A percentile compares a stretch with the other conserved stretches of the same genome.
Conservation (phyloP, 192 early-diverging fungal genomes). For the Coemansia sp. region DNA sequence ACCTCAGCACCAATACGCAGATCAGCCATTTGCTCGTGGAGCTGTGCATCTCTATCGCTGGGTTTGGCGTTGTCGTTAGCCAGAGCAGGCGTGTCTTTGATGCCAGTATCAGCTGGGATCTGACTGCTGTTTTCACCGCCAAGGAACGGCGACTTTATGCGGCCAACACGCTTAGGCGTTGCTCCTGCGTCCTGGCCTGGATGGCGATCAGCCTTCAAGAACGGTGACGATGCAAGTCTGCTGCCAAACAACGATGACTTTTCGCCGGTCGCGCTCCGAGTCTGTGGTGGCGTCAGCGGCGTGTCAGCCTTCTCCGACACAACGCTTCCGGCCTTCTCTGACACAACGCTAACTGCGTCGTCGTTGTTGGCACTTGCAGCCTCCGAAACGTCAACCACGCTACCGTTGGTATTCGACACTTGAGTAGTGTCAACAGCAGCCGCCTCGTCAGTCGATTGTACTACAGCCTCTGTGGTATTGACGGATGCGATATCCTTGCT, state of each 20-base stretch:
- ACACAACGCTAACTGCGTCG: not conserved
- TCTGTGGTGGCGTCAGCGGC: slow-evolving; percentile 17
- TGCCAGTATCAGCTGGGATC: not conserved
- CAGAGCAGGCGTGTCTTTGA: slow-evolving; percentile 1
- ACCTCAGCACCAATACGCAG: slow-evolving; percentile 10
- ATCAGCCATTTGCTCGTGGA: slow-evolving; percentile 17
- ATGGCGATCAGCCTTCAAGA: slow-evolving; percentile 48
- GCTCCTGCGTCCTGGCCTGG: slow-evolving; percentile 12
- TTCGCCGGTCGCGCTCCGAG: slow-evolving; percentile 15
- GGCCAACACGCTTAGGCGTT: slow-evolving; percentile 27
- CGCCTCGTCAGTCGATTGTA: too few relatives aligned
- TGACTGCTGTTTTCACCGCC: slow-evolving; percentile 7
- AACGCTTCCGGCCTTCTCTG: slow-evolving; percentile 5
- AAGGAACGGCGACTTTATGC: slow-evolving; percentile 51
- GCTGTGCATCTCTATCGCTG: slow-evolving; percentile 2
- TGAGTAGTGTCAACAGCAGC: too few relatives aligned
- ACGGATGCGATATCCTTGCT: too few relatives aligned
- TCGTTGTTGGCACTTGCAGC: not conserved
- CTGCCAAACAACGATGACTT: slow-evolving; percentile 32
- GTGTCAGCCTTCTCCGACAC: slow-evolving; percentile 9
- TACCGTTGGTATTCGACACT: not conserved
- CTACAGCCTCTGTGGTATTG: too few relatives aligned
- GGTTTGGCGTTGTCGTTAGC: not conserved
- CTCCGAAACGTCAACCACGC: not conserved
- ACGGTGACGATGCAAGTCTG: slow-evolving; percentile 46